Evolutionary conservation across 2,329 filamentous ascomycete species (phyloP), one percentile per base, ranked within the genome.

Genomic region (Balansia obtecta): DNA sequence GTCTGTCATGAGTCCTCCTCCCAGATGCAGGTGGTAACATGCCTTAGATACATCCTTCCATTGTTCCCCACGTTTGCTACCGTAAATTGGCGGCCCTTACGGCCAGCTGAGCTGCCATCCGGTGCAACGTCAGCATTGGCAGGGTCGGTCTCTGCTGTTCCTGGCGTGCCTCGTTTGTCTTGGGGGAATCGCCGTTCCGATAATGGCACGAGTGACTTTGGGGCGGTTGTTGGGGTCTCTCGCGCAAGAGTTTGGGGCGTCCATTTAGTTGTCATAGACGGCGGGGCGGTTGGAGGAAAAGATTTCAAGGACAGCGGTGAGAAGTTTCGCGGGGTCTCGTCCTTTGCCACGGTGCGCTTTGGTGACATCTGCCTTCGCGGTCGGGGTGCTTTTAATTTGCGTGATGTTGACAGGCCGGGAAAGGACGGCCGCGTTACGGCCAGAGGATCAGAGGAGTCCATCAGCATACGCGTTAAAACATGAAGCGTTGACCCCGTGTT

Each of bases 61-160:
- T 89, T 88, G 63, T 88, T 86, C 22, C 86, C 86, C 53, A 91
- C 86, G 65, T 89, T 90, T 47, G 83, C 81, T 50, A 91, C 86
- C 2, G 85, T 82, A 63, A 91, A 90, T 60, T 87, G 82, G 50
- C 83, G 77, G 46, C 81, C 83, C 62, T 83, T 80, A 53, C 82
- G 75, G 34, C 78, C 76, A 50, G 73, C 77, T 45, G 80, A 78
- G 51, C 73, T 68, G 52, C 76, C 76, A 60, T 87, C 83, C 11
- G 77, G 73, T n/a, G 72, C 68, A 51, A 80, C 69, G 49, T 80
- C 77, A 58, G 69, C 71, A 60, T 72, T 79, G 51, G 76, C 74
- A 11, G 71, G 60, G 50, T 83, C 81, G 48, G 69, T 67, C 51
- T 75, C 76, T 57, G 75, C 75, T 61, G 73, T 79, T 46, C 66